Base-by-base conservation (phyloP, 1,284 basidiomycete species). In the Sphagnurus paluster region DNA sequence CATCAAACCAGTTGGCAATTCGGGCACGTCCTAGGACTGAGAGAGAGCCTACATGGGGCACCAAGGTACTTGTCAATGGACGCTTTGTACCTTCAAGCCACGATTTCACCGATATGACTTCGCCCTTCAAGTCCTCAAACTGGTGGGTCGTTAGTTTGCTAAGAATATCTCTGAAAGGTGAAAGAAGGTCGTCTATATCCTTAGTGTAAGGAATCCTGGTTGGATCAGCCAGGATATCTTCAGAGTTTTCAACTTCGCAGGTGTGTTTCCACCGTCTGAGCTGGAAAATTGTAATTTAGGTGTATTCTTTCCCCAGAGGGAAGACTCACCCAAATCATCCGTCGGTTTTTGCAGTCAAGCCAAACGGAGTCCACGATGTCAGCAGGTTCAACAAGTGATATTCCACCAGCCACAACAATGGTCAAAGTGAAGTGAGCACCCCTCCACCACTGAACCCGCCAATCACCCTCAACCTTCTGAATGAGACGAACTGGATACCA, bases 401-500 rank as follows among this genome's bases (percentile, higher is more conserved):
- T 24, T 10, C 28, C 33, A 9, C 19, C 44, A 14, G 44, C 44
- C 9, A 1, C 6, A 16, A 38, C 26, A 3, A 16, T 10, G 11
- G 7, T n/a, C 10, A 9, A 4, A 3, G 23, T 32, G 34, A 45
- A 39, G 23, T 16, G 16, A 20, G 38, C 39, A 11, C 32, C 32
- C 20, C 26, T 28, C 34, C 35, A 35, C 37, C 7, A 40, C 20
- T 14, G 37, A 19, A 39, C 43, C 8, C 11, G 16, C 44, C 47
- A 45, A 32, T 9, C 28, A n/a, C 21, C 35, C 14, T 6, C 16
- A 4, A 6, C 28, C 14, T 16, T 17, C 11, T 54, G 43, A n/a
- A 62, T 55, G 3, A 62, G 24, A 2, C 52, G 55, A 2, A 56
- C 56, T 2, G 60, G 62, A 44, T 64, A 64, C 49, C 52, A 60